phyloP scores from a whole-genome alignment of 2,329 filamentous ascomycete genomes.

The Pyrenochaeta sp. region DNA sequence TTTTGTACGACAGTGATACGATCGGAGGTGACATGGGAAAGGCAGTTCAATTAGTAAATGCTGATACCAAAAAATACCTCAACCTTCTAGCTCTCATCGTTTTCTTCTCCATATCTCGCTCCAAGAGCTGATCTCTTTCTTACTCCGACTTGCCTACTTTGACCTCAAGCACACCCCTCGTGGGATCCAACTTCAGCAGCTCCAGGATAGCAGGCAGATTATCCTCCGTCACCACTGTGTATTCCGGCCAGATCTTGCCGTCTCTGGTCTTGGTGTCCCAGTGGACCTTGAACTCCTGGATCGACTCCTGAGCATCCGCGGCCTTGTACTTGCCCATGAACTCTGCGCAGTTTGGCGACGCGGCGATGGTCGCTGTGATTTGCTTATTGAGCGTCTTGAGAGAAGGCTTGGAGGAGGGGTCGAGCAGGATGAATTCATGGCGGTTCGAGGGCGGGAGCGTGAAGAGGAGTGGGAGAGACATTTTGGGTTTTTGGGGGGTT shows the following conservation, averaged over 20 bases:
- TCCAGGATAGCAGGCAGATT: constrained; percentile 39
- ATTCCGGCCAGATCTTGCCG: constrained; percentile 43
- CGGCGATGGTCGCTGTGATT: constrained; percentile 30
- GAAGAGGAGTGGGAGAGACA: constrained; percentile 44
- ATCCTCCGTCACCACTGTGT: constrained; percentile 41
- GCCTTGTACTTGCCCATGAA: constrained; percentile 45
- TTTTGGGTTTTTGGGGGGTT: constrained; percentile 11
- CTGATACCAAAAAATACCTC: too few species aligned
- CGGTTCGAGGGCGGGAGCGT: constrained; percentile 41
- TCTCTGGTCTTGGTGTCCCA: constrained; percentile 40
- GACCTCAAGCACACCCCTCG: constrained; percentile 42
- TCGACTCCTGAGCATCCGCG: constrained; percentile 28
- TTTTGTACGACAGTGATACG: too few species aligned
- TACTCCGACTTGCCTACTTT: constrained; percentile 38
- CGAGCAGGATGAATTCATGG: constrained; percentile 43
- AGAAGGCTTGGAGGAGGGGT: constrained; percentile 23
- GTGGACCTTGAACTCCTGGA: constrained; percentile 40
- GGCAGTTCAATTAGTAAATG: too few species aligned
- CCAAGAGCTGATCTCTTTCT: too few species aligned
- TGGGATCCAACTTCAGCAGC: constrained; percentile 31
- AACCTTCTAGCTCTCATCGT: neutral
- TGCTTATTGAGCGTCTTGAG: constrained; percentile 44
- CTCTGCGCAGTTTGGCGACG: constrained; percentile 40
- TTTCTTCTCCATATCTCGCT: too few species aligned
- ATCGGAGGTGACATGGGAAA: too few species aligned